Evolutionary conservation across 2,329 filamentous ascomycete genomes (phyloP), one percentile per base, ranked within the genome.

Genomic region (Monosporascus sp.): DNA sequence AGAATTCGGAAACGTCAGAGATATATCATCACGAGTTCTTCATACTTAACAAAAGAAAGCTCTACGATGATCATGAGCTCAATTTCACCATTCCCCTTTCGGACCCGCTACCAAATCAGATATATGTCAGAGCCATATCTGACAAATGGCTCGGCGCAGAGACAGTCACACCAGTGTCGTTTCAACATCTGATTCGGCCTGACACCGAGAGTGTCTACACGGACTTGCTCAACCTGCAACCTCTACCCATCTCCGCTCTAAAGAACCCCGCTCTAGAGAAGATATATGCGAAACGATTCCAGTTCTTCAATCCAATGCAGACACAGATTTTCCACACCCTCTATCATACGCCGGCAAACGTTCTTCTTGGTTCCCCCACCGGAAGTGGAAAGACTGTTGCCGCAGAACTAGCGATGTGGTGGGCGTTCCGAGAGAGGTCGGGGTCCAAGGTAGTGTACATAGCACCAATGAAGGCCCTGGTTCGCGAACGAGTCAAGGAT

Each of bases 291-390:
- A 78, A 93, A 67, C 84, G 91, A 34, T 99, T 99, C 71, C 87
- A 94, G 59, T 99, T 87, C 72, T 99, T 99, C 79, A 99, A 99
- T 67, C 94, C 94, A 0, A 97, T 99, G 95, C 94, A 99, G 71
- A 97, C 94, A 0, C 94, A 99, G 66, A 91, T 99, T 50, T 99
- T 99, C 73, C 94, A 99, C 66, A 93, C 91, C 16, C 81, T 99
- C 36, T 99, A 99, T 61, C 88, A 97, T 68, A 97, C 94, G 0
- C 73, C 88, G 7, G 87, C 90, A 46, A 99, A 99, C 66, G 92
- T 99, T 5, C 81, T 99, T 3, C 81, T 99, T 8, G 94, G 95
- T 7, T 97, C 94, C 2, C 95, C 94, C 0, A 99, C 95, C 0
- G 94, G 94, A 54, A 96, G 91, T 78, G 94, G 94, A 54, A 99